Percentiles rank a stretch among this genome's conserved stretches.
Conservation (phyloP, 768 basidiomycete species). For the Paxillus involutus region DNA sequence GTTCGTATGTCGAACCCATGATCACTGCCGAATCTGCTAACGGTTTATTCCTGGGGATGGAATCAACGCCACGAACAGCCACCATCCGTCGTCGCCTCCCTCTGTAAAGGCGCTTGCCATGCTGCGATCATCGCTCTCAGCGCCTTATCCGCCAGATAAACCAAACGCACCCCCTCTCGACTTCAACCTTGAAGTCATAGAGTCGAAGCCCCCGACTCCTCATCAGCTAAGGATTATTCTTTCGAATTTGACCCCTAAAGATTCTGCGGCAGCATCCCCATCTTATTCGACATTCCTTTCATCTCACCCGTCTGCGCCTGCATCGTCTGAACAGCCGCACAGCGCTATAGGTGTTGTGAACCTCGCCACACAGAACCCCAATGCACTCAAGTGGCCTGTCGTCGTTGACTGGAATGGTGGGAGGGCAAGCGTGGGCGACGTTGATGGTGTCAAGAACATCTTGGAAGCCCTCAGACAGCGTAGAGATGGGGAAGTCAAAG, state of each 20-base stretch:
- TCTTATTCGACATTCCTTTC: slow-evolving; percentile 50
- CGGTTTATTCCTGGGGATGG: neutral
- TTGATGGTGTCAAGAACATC: slow-evolving; percentile 67
- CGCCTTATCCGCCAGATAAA: slow-evolving; percentile 58
- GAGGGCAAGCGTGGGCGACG: slow-evolving; percentile 61
- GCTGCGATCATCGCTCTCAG: slow-evolving; percentile 56
- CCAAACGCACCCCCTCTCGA: slow-evolving; percentile 50
- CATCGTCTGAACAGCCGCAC: slow-evolving; percentile 38
- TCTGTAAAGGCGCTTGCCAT: slow-evolving; percentile 62
- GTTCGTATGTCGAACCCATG: slow-evolving; percentile 35
- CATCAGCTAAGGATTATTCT: slow-evolving; percentile 72
- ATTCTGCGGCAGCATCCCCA: slow-evolving; percentile 31
- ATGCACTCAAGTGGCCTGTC: slow-evolving; percentile 73
- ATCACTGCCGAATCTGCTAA: slow-evolving; percentile 11
- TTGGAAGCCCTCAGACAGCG: slow-evolving; percentile 63
- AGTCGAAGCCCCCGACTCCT: slow-evolving; percentile 57
- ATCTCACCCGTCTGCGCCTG: slow-evolving; percentile 51
- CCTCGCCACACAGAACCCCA: slow-evolving; percentile 55
- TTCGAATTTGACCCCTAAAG: slow-evolving; percentile 44
- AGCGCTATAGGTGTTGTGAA: slow-evolving; percentile 45
- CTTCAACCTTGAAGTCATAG: slow-evolving; percentile 73
- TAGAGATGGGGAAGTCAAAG: slow-evolving; percentile 64
- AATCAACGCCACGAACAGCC: slow-evolving; percentile 39
- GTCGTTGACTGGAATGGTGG: slow-evolving; percentile 79
- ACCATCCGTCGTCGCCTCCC: slow-evolving; percentile 62